Conservation (phyloP, 2,329 filamentous ascomycete genomes). For the Mycosphaerella arachidis region DNA sequence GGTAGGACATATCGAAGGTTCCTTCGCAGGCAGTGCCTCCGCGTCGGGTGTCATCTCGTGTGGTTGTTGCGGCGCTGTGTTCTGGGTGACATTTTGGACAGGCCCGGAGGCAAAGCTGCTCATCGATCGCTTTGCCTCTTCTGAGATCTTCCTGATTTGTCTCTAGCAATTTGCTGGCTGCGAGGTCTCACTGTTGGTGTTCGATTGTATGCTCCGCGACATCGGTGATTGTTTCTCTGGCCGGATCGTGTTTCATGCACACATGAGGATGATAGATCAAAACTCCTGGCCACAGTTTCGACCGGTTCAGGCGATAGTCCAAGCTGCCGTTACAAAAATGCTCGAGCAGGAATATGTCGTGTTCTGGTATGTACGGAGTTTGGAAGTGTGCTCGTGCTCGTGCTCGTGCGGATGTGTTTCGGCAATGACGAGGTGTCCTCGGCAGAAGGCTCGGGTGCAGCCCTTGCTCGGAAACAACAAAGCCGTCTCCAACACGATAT, state of each 20-base stretch:
- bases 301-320: neutral
- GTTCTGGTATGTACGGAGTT: neutral
- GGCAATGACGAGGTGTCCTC: neutral
- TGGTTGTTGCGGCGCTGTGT: conserved; percentile 30
- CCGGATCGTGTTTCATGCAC: neutral
- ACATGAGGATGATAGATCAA: neutral
- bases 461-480: neutral
- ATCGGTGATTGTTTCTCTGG: conserved; percentile 5
- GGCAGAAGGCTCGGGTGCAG: neutral
- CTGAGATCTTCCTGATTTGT: neutral
- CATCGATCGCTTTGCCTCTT: conserved; percentile 20
- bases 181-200: neutral
- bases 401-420: neutral
- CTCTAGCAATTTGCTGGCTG: neutral
- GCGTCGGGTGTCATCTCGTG: conserved; percentile 34
- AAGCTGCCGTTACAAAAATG: neutral
- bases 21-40: conserved; percentile 17
- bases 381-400: neutral
- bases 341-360: neutral
- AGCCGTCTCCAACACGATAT: neutral
- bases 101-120: conserved; percentile 25
- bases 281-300: neutral
- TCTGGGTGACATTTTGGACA: conserved; percentile 24
- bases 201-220: neutral
- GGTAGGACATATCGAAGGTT: conserved; percentile 45